Evolutionary conservation across 139 green algal species (phyloP), one percentile per base, ranked within the genome.

Genomic region (Eudorina sp.): DNA sequence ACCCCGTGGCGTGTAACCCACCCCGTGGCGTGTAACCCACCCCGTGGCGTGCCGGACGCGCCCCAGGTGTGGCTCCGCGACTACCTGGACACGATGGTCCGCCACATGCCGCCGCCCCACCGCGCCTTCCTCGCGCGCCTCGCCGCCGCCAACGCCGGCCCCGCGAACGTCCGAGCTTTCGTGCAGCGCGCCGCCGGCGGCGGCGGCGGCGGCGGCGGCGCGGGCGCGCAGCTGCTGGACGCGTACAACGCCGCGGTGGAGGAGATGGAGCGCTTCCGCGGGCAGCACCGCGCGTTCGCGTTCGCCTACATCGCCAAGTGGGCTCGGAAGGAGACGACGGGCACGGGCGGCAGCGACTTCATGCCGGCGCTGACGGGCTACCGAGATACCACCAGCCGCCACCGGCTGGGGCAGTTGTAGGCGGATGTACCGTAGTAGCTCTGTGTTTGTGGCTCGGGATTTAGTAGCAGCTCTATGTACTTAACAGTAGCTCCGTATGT

Each of bases 51-150:
- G 4, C 55, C 29, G 6, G 23, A 46, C 8, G 16, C 36, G 66
- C 34, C 46, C 14, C 76, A 89, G 84, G 76, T 40, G 23, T 75
- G 92, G 89, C 64, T 94, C 36, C 81, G 89, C 9, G 58, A 45
- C 18, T 94, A 94, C 88, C 85, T 94, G 36, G 8, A 34, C 27
- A 46, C 69, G 40, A 94, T 94, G 92, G 34, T 55, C 5, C 31
- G 23, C 0, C 90, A 94, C 90, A 94, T 94, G 92, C 92, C 92
- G 19, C 92, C 92, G 23, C 43, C 43, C 25, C 92, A 94, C 85
- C 76, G 92, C 0, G 73, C 53, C 19, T 92, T 92, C 66, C 58
- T 94, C 29, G 3, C 25, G 16, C 27, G 58, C 34, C 88, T 94
- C 73, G 25, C 45, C 73, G 43, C 45, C 73, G 73, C 45, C 45